Conservation (phyloP, 1,139 yeast genomes). For the Blastobotrys buckinghamii region DNA sequence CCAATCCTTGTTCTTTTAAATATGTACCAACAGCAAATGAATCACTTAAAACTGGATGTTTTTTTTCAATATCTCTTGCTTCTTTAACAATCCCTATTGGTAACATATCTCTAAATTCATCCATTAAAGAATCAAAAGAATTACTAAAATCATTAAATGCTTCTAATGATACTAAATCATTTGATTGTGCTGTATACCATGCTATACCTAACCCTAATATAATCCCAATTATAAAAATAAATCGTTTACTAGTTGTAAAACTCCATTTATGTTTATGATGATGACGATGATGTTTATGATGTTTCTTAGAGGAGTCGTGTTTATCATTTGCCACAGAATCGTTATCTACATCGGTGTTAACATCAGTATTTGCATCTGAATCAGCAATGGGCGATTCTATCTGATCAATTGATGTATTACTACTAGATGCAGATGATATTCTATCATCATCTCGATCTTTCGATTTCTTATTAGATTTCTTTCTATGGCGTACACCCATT, state of each 20-base stretch:
- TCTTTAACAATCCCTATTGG: conserved; percentile 62
- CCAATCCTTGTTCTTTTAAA: conserved; percentile 48
- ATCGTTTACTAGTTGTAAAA: conserved; percentile 22
- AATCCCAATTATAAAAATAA: conserved; percentile 52
- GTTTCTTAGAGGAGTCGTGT: too few relatives aligned
- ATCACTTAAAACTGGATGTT: conserved; percentile 41
- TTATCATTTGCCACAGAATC: too few relatives aligned
- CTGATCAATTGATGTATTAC: too few relatives aligned
- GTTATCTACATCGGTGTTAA: too few relatives aligned
- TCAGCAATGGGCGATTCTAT: too few relatives aligned
- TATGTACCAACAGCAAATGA: conserved; percentile 83
- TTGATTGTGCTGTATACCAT: conserved; percentile 52
- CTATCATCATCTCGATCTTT: too few relatives aligned
- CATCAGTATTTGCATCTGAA: too few relatives aligned
- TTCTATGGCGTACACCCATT: too few relatives aligned
- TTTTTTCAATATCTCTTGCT: conserved; percentile 48
- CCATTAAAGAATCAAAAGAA: conserved; percentile 42
- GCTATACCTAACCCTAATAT: conserved; percentile 64
- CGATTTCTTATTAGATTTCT: too few relatives aligned
- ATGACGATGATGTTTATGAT: background rate
- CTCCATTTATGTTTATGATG: conserved; percentile 10
- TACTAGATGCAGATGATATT: too few relatives aligned
- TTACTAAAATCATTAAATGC: conserved; percentile 45
- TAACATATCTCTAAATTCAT: conserved; percentile 36
- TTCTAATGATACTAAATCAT: conserved; percentile 38